Evolutionary conservation across 2,329 filamentous ascomycete genomes (phyloP).

Genomic region (Aspergillus thermomutatus): DNA sequence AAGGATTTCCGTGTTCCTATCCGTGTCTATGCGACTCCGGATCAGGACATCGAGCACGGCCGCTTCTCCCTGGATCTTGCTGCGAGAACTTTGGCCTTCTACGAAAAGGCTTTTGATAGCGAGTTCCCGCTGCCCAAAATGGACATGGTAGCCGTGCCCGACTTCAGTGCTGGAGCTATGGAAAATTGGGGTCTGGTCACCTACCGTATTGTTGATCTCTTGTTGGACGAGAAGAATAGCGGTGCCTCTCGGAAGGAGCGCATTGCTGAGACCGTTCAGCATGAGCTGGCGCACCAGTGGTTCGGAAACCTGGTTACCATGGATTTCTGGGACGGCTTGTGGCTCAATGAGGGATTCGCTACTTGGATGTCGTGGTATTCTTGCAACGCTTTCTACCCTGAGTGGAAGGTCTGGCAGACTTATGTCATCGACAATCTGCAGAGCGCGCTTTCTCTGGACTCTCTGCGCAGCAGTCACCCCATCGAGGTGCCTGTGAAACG

Average conservation of each 20-base stretch:
- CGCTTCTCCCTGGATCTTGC: slow-evolving; percentile 87
- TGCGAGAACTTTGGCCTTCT: slow-evolving; percentile 85
- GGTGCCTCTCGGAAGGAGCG: slow-evolving; percentile 87
- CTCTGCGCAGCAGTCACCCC: slow-evolving; percentile 88
- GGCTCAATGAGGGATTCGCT: slow-evolving; percentile 92
- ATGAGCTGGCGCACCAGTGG: slow-evolving; percentile 97
- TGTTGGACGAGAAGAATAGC: slow-evolving; percentile 88
- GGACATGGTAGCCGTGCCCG: slow-evolving; percentile 94
- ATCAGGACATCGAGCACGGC: slow-evolving; percentile 85
- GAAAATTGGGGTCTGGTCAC: slow-evolving; percentile 98
- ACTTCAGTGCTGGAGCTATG: slow-evolving; percentile 95
- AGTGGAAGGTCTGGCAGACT: slow-evolving; percentile 97
- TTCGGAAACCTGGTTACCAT: slow-evolving; percentile 97
- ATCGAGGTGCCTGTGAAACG: slow-evolving; percentile 96
- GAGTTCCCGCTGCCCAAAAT: slow-evolving; percentile 87
- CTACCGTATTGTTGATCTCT: slow-evolving; percentile 85
- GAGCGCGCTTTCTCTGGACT: slow-evolving; percentile 81
- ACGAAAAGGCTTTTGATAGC: slow-evolving; percentile 90
- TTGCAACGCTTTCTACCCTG: slow-evolving; percentile 91
- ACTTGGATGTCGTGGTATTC: slow-evolving; percentile 95
- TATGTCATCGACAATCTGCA: slow-evolving; percentile 93
- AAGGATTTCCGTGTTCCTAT: slow-evolving; percentile 88
- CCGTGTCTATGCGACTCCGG: slow-evolving; percentile 88
- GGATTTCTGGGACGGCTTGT: slow-evolving; percentile 97
- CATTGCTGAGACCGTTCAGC: slow-evolving; percentile 92